Evolutionary conservation across 441 rosid genomes (phyloP).

Genomic region (Lagerstroemia fauriei): DNA sequence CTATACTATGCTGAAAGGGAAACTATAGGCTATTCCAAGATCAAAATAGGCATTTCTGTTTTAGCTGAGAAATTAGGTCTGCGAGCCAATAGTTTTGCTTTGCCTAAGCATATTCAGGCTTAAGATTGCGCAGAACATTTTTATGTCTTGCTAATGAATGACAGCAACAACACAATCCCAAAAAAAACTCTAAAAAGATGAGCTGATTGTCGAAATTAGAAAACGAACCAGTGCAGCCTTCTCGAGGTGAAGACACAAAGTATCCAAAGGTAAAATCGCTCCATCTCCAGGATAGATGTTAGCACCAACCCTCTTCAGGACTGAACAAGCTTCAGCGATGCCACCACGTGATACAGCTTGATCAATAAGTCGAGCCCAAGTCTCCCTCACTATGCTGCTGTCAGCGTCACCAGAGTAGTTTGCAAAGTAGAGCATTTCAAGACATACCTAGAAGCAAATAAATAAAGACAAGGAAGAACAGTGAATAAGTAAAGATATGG

Average conservation of each 20-base stretch:
- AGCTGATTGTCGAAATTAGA: background rate
- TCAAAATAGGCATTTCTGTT: background rate
- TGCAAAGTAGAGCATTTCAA: conserved; percentile 92
- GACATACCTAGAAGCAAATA: conserved; percentile 62
- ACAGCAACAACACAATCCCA: background rate
- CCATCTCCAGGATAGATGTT: conserved; percentile 89
- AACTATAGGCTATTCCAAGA: background rate
- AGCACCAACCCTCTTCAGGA: conserved; percentile 84
- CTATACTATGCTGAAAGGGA: no score
- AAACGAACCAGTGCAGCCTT: conserved; percentile 77
- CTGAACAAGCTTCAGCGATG: conserved; percentile 86
- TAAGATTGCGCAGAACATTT: background rate
- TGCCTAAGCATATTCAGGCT: background rate
- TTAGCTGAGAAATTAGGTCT: background rate
- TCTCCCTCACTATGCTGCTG: conserved; percentile 84
- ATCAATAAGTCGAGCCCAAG: conserved; percentile 90
- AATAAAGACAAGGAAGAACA: conserved; percentile 20
- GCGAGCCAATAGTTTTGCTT: no score
- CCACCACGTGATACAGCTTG: conserved; percentile 89
- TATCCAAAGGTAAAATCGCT: conserved; percentile 76
- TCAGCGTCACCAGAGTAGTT: conserved; percentile 88
- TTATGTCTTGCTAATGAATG: background rate
- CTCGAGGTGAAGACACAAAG: conserved; percentile 90
- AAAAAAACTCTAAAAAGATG: background rate
- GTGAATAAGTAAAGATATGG: background rate